A percentile compares a stretch with the other conserved stretches of the same genome.
Evolutionary conservation across 176 grass and related monocot genomes (phyloP).

Genomic region (Oryza meyeriana): DNA sequence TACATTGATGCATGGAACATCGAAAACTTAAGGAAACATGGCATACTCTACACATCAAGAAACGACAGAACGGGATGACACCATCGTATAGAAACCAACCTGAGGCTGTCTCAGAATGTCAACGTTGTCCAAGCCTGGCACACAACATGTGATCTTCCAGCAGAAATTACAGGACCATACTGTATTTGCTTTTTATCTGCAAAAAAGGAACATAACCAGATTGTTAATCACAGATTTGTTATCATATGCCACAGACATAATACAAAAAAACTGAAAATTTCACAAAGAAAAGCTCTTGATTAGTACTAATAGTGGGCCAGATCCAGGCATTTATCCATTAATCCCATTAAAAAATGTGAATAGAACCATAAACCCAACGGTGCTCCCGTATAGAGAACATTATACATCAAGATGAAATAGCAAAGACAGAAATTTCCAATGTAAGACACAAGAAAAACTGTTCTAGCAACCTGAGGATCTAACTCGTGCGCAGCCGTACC

Average conservation of each 20-base stretch:
- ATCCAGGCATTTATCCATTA: not conserved
- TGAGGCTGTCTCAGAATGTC: not conserved
- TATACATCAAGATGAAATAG: not conserved
- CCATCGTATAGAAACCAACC: conserved; percentile 17
- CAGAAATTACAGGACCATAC: conserved; percentile 2
- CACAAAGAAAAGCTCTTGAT: too few relatives aligned
- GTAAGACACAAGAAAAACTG: not conserved
- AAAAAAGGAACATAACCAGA: conserved; percentile 1
- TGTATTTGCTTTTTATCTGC: not conserved
- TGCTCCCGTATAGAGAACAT: not conserved
- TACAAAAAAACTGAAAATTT: not conserved
- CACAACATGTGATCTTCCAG: not conserved
- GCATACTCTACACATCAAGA: not conserved
- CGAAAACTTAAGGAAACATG: not conserved
- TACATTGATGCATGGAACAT: not conserved
- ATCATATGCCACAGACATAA: not conserved
- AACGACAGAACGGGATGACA: not conserved
- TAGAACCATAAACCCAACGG: not conserved
- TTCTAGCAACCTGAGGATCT: not conserved
- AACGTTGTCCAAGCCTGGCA: not conserved
- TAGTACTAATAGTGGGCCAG: not conserved
- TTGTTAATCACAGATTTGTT: not conserved
- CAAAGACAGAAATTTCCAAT: not conserved
- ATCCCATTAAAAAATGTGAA: not conserved
- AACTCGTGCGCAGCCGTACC: not conserved